Evolutionary conservation across 2,329 filamentous ascomycete species (phyloP).

Genomic region (Ciborinia camelliae): DNA sequence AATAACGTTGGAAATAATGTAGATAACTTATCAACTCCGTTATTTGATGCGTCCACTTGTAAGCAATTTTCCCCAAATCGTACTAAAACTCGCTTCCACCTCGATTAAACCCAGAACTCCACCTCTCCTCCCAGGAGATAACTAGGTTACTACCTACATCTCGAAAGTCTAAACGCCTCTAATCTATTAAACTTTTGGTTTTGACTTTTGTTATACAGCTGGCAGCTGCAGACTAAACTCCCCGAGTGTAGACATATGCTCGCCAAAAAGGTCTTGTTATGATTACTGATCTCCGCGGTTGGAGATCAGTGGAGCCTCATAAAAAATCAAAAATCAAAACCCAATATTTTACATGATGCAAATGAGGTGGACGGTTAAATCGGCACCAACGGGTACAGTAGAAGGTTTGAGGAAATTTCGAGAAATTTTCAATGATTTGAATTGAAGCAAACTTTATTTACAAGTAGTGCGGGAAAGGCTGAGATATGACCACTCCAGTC

Average conservation of each 20-base stretch:
- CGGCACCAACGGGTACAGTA: not conserved
- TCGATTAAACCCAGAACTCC: too few relatives aligned
- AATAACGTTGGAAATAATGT: too few relatives aligned
- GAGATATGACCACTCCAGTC: not conserved
- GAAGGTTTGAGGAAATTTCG: not conserved
- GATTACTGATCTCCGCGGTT: constrained; percentile 7
- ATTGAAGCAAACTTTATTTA: not conserved
- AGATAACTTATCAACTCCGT: too few relatives aligned
- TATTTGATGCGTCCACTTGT: too few relatives aligned
- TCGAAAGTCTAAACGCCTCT: too few relatives aligned
- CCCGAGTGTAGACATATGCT: not conserved
- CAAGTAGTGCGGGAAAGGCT: not conserved
- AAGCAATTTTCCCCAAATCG: too few relatives aligned
- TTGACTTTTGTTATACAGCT: not conserved
- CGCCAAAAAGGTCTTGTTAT: not conserved
- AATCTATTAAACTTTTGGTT: constrained; percentile 11
- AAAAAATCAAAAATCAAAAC: not conserved
- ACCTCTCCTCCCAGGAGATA: too few relatives aligned
- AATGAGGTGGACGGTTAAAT: not conserved
- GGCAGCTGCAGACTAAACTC: not conserved
- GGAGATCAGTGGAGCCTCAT: constrained; percentile 7
- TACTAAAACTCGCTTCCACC: too few relatives aligned
- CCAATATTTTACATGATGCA: not conserved
- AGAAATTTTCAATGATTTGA: not conserved
- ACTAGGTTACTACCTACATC: too few relatives aligned